phyloP scores from a whole-genome alignment of 768 basidiomycete genomes.

The Rhizopogon roseolus region DNA sequence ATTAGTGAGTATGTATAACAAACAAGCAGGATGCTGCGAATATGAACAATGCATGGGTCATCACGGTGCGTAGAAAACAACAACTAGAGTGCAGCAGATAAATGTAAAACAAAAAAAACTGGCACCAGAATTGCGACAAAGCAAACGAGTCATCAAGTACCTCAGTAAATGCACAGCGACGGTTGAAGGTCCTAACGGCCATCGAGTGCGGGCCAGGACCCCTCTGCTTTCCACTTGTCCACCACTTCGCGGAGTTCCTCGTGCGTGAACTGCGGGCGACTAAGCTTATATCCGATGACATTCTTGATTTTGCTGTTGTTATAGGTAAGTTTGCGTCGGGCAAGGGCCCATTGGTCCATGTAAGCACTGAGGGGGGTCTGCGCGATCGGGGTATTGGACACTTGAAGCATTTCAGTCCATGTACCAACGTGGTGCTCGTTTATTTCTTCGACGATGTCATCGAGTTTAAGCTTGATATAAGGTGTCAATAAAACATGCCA shows the following conservation, averaged over 20 bases:
- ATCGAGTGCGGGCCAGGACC: slow-evolving; percentile 29
- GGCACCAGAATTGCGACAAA: slow-evolving; percentile 1
- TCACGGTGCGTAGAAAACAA: slow-evolving; percentile 5
- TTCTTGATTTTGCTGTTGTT: slow-evolving; percentile 70
- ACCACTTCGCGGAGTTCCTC: slow-evolving; percentile 65
- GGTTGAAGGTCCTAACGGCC: not conserved
- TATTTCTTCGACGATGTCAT: slow-evolving; percentile 75
- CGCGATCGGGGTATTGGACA: slow-evolving; percentile 63
- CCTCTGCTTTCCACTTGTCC: slow-evolving; percentile 77
- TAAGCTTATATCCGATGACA: slow-evolving; percentile 64
- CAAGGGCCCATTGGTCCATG: slow-evolving; percentile 69
- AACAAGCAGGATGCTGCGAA: slow-evolving; percentile 4
- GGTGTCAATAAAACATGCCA: not conserved
- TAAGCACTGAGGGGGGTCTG: slow-evolving; percentile 75
- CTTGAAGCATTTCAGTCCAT: slow-evolving; percentile 79
- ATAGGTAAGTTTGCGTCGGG: slow-evolving; percentile 66
- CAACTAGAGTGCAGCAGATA: slow-evolving; percentile 1
- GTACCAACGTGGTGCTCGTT: slow-evolving; percentile 79
- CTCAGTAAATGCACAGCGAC: slow-evolving; percentile 9
- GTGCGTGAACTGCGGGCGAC: slow-evolving; percentile 56
- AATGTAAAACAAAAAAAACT: slow-evolving; percentile 4
- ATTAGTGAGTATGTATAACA: slow-evolving; percentile 22
- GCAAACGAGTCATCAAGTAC: slow-evolving; percentile 3
- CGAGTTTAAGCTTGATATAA: slow-evolving; percentile 47
- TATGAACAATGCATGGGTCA: slow-evolving; percentile 4